These are phyloP conservation scores for Podospora bellae-mahoneyi DNA, from an alignment of 495 filamentous ascomycete species.

Conservation along the genomic window DNA sequence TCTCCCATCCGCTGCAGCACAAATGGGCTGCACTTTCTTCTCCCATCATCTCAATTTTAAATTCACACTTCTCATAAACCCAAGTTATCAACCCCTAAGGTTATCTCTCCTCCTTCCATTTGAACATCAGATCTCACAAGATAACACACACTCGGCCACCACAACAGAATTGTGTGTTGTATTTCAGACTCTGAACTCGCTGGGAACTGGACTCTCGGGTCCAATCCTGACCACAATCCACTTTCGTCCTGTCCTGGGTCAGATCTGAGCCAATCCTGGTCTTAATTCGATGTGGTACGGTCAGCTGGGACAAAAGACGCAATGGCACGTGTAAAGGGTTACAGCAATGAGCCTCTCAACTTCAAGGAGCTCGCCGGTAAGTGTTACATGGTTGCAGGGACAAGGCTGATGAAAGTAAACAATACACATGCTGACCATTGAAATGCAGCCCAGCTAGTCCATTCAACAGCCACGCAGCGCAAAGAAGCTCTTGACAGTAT, in stretches of 20 bases:
- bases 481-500: constrained; percentile 38
- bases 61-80: background rate
- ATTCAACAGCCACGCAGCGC: constrained; percentile 18
- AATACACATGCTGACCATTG: constrained; percentile 12
- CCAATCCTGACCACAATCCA: background rate
- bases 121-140: background rate
- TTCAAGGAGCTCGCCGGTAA: constrained; percentile 29
- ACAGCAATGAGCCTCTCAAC: constrained; percentile 22
- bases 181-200: background rate
- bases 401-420: background rate
- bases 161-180: background rate
- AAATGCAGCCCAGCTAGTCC: constrained; percentile 17
- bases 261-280: background rate
- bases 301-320: background rate
- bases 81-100: background rate
- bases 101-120: background rate
- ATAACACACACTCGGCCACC: background rate
- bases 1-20: background rate
- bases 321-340: constrained; percentile 20
- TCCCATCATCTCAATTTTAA: background rate
- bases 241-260: background rate
- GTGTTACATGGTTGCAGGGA: constrained; percentile 9
- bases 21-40: background rate
- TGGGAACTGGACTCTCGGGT: background rate
- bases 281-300: background rate